Conservation (phyloP, 1,284 basidiomycete genomes). For the Fistulina hepatica region DNA sequence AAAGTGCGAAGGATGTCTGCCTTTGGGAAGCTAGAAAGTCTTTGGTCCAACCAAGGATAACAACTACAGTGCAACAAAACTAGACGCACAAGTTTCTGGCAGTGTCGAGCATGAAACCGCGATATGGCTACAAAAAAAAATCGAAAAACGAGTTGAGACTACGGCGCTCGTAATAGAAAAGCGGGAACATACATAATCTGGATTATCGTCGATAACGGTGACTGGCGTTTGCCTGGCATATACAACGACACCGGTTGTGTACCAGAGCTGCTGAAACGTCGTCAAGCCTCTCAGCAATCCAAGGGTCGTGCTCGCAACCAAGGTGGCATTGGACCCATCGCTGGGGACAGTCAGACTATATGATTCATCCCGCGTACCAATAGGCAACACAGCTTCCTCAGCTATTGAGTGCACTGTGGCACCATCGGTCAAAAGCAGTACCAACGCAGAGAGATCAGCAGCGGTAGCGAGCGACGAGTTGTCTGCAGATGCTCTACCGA, state of each 20-base stretch:
- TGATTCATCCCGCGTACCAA: constrained; percentile 49
- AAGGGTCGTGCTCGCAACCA: constrained; percentile 63
- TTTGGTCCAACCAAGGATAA: too few relatives aligned
- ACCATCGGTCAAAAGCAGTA: constrained; percentile 30
- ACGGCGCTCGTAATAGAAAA: neutral
- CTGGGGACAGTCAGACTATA: constrained; percentile 56
- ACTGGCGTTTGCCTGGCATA: constrained; percentile 55
- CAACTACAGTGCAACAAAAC: neutral
- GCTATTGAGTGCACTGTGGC: constrained; percentile 32
- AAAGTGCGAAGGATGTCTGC: constrained; percentile 59
- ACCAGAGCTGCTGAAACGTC: constrained; percentile 76
- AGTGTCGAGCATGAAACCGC: constrained; percentile 78
- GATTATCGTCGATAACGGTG: constrained; percentile 43
- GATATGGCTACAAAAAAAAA: constrained; percentile 42
- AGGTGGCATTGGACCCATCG: constrained; percentile 46
- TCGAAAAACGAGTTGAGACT: neutral
- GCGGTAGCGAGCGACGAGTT: constrained; percentile 22
- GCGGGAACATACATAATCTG: constrained; percentile 47
- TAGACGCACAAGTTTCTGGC: constrained; percentile 33
- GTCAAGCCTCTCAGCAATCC: constrained; percentile 75
- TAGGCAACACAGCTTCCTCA: constrained; percentile 41
- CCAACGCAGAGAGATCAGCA: constrained; percentile 24
- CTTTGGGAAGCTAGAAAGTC: constrained; percentile 44
- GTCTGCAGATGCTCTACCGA: constrained; percentile 38
- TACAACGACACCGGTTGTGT: constrained; percentile 34